Conservation (phyloP, 225 moss, liverwort and hornwort genomes). For the Lunularia cruciata region DNA sequence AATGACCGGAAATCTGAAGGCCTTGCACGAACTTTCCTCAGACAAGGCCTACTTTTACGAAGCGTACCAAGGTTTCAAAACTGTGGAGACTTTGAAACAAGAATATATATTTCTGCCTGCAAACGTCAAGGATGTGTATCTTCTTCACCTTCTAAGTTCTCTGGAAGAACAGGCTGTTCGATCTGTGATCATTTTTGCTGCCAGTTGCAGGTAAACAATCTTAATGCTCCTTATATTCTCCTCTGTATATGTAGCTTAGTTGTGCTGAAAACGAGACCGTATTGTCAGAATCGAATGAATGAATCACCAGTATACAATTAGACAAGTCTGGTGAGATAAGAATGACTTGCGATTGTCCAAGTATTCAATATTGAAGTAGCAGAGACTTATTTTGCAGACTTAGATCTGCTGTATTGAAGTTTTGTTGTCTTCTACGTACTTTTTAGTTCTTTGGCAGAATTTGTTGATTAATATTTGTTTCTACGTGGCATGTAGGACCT, state of each 20-base stretch:
- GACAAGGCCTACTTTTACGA: conserved; percentile 74
- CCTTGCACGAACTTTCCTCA: conserved; percentile 68
- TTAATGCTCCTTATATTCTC: no score
- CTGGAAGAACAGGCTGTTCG: conserved; percentile 78
- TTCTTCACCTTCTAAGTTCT: conserved; percentile 69
- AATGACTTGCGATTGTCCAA: no score
- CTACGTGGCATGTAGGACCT: conserved; percentile 58
- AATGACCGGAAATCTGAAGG: conserved; percentile 90
- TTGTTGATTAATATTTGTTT: not conserved
- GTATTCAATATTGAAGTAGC: no score
- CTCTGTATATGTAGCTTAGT: not conserved
- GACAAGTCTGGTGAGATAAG: no score
- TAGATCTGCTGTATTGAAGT: not conserved
- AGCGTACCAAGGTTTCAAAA: conserved; percentile 68
- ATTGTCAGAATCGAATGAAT: no score
- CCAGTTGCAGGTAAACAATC: conserved; percentile 70
- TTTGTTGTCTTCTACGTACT: not conserved
- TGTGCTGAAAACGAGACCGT: no score
- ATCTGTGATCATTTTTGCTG: conserved; percentile 92
- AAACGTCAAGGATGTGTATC: conserved; percentile 92
- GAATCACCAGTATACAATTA: no score
- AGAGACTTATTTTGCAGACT: no score
- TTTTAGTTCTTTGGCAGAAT: not conserved
- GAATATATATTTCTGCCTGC: conserved; percentile 77
- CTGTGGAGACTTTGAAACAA: conserved; percentile 81